Evolutionary conservation across 768 basidiomycete species (phyloP).

Genomic region (Auricularia sp.): DNA sequence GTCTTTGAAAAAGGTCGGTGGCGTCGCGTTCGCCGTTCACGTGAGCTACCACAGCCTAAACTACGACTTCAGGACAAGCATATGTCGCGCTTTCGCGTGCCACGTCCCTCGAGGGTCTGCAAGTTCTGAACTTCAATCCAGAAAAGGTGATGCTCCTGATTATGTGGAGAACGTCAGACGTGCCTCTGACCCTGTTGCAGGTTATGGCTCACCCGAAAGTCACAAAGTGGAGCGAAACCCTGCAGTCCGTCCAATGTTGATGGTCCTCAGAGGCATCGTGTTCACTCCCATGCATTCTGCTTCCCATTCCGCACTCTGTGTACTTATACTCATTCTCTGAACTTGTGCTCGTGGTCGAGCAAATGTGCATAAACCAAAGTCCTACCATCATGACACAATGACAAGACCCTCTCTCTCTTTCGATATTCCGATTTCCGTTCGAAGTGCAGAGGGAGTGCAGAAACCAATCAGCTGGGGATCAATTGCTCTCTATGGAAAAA

Average conservation of each 20-base stretch:
- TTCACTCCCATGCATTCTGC: no score
- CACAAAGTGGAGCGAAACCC: conserved; percentile 12
- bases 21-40: neutral
- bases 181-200: neutral
- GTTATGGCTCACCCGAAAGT: conserved; percentile 15
- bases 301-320: no score
- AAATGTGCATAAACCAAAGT: no score
- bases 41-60: neutral
- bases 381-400: no score
- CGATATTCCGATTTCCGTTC: no score
- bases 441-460: no score
- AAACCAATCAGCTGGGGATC: neutral
- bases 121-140: conserved; percentile 18
- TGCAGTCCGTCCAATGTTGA: neutral
- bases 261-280: no score
- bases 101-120: conserved; percentile 23
- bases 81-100: conserved; percentile 20
- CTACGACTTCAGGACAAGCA: conserved; percentile 11
- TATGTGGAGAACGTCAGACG: neutral
- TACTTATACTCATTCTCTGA: no score
- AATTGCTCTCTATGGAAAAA: neutral
- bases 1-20: conserved; percentile 65
- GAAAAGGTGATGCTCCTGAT: neutral
- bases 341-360: no score
- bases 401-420: no score